A percentile compares a stretch with the other conserved stretches of the same genome.
Conservation (phyloP, 352 stramenopile species). For the Phytophthora pini region DNA sequence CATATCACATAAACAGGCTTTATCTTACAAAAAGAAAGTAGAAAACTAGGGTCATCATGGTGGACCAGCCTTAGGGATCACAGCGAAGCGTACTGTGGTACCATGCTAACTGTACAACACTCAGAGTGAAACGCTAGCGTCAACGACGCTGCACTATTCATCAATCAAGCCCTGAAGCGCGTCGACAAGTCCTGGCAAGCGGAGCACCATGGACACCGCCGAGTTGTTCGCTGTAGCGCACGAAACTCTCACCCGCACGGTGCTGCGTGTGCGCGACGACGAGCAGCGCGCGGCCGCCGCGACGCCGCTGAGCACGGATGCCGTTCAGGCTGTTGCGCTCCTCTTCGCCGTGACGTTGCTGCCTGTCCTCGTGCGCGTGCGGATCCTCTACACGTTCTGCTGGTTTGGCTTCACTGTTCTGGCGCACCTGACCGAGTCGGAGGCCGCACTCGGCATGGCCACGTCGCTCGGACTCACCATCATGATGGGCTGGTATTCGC, state of each 20-base stretch:
- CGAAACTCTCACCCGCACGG: conserved; percentile 37
- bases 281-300: conserved; percentile 14
- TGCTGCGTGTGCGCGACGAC: conserved; percentile 37
- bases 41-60: conserved; percentile 23
- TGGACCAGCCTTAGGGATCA: neutral
- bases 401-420: conserved; percentile 48
- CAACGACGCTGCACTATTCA: conserved; percentile 1
- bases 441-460: conserved; percentile 47
- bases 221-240: conserved; percentile 34
- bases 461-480: conserved; percentile 56
- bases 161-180: conserved; percentile 9
- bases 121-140: conserved; percentile 5
- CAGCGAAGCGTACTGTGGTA: too few relatives aligned
- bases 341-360: conserved; percentile 49
- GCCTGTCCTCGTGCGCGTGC: conserved; percentile 42
- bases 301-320: conserved; percentile 21
- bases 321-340: conserved; percentile 37
- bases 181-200: neutral
- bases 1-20: conserved; percentile 12
- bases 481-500: conserved; percentile 66
- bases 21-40: neutral
- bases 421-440: conserved; percentile 38
- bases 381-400: conserved; percentile 57
- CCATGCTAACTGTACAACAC: too few relatives aligned
- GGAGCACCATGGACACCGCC: conserved; percentile 29